Percentiles rank a stretch among this genome's conserved stretches.
These are phyloP conservation scores for Lithospermum erythrorhizon DNA, from an alignment of 257 asterid genomes.

Conservation along the genomic window DNA sequence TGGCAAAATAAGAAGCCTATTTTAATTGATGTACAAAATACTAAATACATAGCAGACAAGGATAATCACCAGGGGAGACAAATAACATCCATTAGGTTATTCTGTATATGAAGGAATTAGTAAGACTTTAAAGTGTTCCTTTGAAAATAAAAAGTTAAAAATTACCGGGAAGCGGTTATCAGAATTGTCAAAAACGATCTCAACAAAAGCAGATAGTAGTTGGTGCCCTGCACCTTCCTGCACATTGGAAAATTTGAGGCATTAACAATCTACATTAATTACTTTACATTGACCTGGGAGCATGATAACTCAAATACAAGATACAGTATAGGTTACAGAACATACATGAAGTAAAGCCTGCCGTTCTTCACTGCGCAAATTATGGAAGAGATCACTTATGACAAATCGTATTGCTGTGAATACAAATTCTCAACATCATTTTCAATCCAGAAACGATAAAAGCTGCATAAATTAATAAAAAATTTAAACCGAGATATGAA, in stretches of 20 bases:
- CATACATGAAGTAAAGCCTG: slow-evolving; percentile 90
- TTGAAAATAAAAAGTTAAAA: slow-evolving; percentile 1
- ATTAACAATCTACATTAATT: neutral
- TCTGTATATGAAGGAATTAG: neutral
- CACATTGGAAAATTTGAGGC: slow-evolving; percentile 12
- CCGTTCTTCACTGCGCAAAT: slow-evolving; percentile 87
- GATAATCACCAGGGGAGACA: neutral
- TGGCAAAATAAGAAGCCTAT: neutral
- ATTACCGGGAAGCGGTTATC: slow-evolving; percentile 96
- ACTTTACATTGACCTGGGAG: neutral
- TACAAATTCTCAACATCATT: slow-evolving; percentile 2
- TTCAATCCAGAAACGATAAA: neutral
- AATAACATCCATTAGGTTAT: neutral
- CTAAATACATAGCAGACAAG: neutral
- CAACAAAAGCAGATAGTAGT: slow-evolving; percentile 89
- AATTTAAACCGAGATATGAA: slow-evolving; percentile 7
- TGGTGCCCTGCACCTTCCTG: slow-evolving; percentile 99
- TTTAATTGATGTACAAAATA: neutral
- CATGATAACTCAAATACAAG: neutral
- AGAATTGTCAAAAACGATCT: slow-evolving; percentile 91
- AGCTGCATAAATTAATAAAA: neutral
- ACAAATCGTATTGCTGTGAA: slow-evolving; percentile 89
- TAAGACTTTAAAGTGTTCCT: neutral
- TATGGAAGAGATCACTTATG: slow-evolving; percentile 86
- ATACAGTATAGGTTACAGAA: slow-evolving; percentile 10